phyloP scores from a whole-genome alignment of 306 rosid genomes.

The Carpinus viminea region DNA sequence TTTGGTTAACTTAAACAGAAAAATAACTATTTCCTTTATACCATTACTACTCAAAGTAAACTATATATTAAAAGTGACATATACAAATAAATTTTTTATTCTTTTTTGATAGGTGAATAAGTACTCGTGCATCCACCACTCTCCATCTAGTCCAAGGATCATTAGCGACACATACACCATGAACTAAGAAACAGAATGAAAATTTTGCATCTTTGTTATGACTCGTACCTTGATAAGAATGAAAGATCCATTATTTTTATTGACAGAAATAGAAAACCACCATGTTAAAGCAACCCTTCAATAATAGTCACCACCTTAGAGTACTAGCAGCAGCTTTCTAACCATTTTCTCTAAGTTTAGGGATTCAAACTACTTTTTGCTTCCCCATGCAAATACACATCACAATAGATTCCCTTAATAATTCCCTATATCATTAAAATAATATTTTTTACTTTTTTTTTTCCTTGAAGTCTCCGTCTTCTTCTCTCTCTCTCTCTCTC shows the following conservation, averaged over 20 bases:
- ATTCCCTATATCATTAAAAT: too few species aligned
- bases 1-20: not conserved
- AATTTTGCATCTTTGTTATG: not conserved
- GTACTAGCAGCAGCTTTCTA: too few species aligned
- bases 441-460: too few species aligned
- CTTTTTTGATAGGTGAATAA: not conserved
- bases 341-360: too few species aligned
- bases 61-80: not conserved
- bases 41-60: slow-evolving; percentile 16
- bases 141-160: not conserved
- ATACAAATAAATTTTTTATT: not conserved
- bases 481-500: too few species aligned
- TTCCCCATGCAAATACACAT: too few species aligned
- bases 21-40: not conserved
- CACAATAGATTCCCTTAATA: too few species aligned
- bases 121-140: too few species aligned
- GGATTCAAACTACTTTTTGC: too few species aligned
- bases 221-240: not conserved
- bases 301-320: slow-evolving; percentile 47
- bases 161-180: not conserved
- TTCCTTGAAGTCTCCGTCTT: too few species aligned
- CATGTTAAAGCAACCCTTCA: not conserved
- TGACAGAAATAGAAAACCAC: slow-evolving; percentile 4
- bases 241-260: slow-evolving; percentile 3
- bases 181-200: not conserved